Evolutionary conservation across 1,284 basidiomycete species (phyloP), one percentile per base, ranked within the genome.

Genomic region (Austroboletus niveus): DNA sequence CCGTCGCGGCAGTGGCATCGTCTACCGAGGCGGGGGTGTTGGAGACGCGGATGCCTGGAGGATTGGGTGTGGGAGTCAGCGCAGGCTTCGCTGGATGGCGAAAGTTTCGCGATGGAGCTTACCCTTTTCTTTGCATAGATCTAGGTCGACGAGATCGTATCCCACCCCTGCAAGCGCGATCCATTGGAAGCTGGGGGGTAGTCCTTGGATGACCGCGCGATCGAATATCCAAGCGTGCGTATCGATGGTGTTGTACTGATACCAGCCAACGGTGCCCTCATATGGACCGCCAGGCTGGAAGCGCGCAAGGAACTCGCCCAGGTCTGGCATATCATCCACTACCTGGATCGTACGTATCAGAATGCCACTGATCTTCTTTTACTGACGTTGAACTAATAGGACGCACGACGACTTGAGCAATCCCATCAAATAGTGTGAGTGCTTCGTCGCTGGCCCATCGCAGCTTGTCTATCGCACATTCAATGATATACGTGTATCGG

Each of bases 121-220:
- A 88, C 5, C 87, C 87, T 36, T 36, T 36, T 36, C 35, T n/a
- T n/a, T 36, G 2, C 70, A 69, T 6, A 93, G 81, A 65, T 94
- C 89, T 59, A 95, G 87, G 58, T 88, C 35, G 35, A 36, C 35
- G 35, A n/a, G 83, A 68, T 93, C 91, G 65, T 95, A 95, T 4
- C 94, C 93, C 0, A 93, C 92, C n/a, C 93, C 93, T 57, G 94
- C 93, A 69, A 94, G 91, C 2, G 87, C 89, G 60, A 96, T 92
- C 84, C 89, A 94, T 64, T 87, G 86, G 52, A 95, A 77, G 45
- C 94, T 78, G n/a, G 74, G 56, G 4, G 89, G 83, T 8, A 95
- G 75, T 0, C 78, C 80, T 48, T 77, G 69, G 56, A 96, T 77
- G 60, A 96, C 74, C 58, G 88, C 87, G 63, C 81, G 79, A 70